Evolutionary conservation across 805 yeast genomes (phyloP), one percentile per base, ranked within the genome.

Genomic region (Debaryomyces hansenii): DNA sequence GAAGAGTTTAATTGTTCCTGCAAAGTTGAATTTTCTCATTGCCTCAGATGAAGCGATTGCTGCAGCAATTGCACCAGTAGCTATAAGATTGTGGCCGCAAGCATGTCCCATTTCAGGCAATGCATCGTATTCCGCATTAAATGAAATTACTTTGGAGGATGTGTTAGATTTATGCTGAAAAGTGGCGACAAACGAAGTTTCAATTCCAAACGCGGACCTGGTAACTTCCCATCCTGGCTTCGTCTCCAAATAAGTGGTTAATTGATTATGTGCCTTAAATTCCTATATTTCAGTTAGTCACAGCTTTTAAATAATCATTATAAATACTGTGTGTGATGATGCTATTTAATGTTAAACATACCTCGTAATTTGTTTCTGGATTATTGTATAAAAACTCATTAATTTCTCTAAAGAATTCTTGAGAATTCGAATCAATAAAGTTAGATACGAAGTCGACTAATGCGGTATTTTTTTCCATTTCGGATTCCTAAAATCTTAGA

Each of bases 81-180:
- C 62, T 40, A 60, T 61, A 40, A 61, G 49, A 44, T 61, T 61
- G 41, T 61, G 66, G 16, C 66, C 66, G 46, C 66, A 61, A 4
- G 62, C 63, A 51, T 61, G 66, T 4, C 66, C 66, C 44, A 59
- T 55, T 12, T 46, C 55, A 5, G 66, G 66, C 11, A 61, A 41
- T 3, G 66, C 64, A 39, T 60, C 66, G 42, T 51, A 57, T 45
- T 61, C 66, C 10, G 63, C 56, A 44, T 60, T 61, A 43, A 50
- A 55, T 8, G 60, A 55, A 10, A 59, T 46, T 29, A 43, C 10
- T 28, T 29, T 43, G 10, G 27, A 24, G 10, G 7, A 7, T 9
- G 7, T 4, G 10, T 24, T 24, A n/a, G 41, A 37, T 37, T 41
- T 41, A 37, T 43, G 37, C 37, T 43, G 37, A 29, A 27, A 43